A percentile compares a stretch with the other conserved stretches of the same genome.
These are phyloP conservation scores for Chaetothyriales sp. DNA, from an alignment of 2,329 filamentous ascomycete genomes.

Conservation along the genomic window DNA sequence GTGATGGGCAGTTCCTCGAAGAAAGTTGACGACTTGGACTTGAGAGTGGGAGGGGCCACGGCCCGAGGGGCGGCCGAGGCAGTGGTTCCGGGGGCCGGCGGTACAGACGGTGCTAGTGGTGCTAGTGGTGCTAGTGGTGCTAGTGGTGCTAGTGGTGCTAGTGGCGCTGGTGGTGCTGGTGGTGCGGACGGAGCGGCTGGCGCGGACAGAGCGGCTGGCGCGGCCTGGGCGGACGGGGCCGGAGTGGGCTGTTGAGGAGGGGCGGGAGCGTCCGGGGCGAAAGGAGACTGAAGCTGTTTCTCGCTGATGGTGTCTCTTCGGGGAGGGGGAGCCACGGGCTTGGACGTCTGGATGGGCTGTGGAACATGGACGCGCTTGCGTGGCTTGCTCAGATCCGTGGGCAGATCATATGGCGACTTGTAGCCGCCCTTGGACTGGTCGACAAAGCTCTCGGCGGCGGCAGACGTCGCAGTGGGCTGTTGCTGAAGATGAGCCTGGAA, in stretches of 20 bases:
- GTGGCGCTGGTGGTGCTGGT: not conserved
- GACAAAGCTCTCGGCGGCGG: constrained; percentile 58
- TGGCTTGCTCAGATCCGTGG: constrained; percentile 61
- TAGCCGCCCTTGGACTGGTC: constrained; percentile 88
- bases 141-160: constrained; percentile 6
- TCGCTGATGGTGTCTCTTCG: constrained; percentile 48
- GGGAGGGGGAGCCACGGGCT: constrained; percentile 33
- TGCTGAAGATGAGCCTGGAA: constrained; percentile 21
- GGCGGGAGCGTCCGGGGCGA: constrained; percentile 19
- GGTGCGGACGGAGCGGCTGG: not conserved
- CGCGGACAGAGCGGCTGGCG: constrained; percentile 3
- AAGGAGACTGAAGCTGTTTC: constrained; percentile 22
- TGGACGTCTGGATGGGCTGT: constrained; percentile 35
- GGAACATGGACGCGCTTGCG: constrained; percentile 51
- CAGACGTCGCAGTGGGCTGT: constrained; percentile 24
- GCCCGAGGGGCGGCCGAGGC: constrained; percentile 6
- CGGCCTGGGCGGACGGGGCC: not conserved
- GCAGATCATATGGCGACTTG: constrained; percentile 85
- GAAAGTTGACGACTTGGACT: constrained; percentile 38
- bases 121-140: not conserved
- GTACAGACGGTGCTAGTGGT: too few relatives aligned
- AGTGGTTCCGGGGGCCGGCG: not conserved
- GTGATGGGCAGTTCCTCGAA: constrained; percentile 63
- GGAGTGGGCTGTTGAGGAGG: not conserved
- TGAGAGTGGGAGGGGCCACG: constrained; percentile 7